Evolutionary conservation across 176 grass and related monocot genomes (phyloP).

Genomic region (Juncus inflexus): DNA sequence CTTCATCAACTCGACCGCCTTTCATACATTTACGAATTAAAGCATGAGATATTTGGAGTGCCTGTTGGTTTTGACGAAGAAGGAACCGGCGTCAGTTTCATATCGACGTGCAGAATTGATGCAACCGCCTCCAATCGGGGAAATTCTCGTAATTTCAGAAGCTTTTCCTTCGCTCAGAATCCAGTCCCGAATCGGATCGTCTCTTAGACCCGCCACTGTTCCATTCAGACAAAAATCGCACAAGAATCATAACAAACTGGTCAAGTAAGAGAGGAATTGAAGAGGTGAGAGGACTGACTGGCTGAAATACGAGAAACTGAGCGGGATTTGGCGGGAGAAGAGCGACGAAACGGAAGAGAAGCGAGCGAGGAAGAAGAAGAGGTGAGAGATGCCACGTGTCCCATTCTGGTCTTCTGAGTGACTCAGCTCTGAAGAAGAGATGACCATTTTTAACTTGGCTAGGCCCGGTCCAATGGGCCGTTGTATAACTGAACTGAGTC

Average conservation of each 20-base stretch:
- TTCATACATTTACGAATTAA: too few species aligned
- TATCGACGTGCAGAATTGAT: constrained; percentile 76
- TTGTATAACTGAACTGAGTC: not conserved
- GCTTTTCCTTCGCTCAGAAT: constrained; percentile 94
- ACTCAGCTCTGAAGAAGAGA: not conserved
- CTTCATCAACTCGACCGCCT: not conserved
- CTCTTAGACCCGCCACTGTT: constrained; percentile 54
- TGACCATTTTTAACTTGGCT: constrained; percentile 2
- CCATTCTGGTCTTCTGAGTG: constrained; percentile 8
- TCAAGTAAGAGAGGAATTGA: not conserved
- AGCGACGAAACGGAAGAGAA: constrained; percentile 5
- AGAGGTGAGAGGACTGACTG: constrained; percentile 4
- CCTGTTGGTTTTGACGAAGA: constrained; percentile 93
- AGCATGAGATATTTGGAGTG: constrained; percentile 12
- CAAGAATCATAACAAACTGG: not conserved
- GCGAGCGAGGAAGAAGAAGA: constrained; percentile 7
- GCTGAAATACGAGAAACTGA: constrained; percentile 3
- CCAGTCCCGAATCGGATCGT: constrained; percentile 82
- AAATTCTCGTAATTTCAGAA: constrained; percentile 61
- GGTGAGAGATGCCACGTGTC: constrained; percentile 20
- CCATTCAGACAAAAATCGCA: not conserved
- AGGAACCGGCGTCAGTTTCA: constrained; percentile 62
- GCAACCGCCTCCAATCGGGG: constrained; percentile 71
- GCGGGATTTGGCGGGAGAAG: constrained; percentile 5
- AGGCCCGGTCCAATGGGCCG: not conserved